These are phyloP conservation scores for Acmispon strigosus DNA, from an alignment of 306 rosid species.

Conservation along the genomic window DNA sequence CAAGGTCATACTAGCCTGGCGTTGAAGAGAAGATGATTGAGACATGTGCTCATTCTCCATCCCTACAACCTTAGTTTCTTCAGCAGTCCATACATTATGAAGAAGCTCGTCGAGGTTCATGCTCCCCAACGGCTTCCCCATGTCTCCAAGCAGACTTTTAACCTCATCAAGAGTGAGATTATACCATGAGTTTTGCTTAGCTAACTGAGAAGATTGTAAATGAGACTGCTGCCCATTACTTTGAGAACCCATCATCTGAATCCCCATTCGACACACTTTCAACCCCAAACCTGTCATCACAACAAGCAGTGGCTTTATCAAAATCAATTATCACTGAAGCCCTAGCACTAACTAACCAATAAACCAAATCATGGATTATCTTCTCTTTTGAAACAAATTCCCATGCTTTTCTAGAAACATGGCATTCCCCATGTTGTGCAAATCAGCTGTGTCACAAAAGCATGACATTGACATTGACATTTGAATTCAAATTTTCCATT, in stretches of 20 bases:
- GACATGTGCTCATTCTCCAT: constrained; percentile 36
- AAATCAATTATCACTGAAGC: constrained; percentile 4
- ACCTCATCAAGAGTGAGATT: constrained; percentile 62
- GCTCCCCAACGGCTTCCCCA: constrained; percentile 56
- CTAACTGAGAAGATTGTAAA: constrained; percentile 42
- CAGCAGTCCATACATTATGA: constrained; percentile 65
- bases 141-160: constrained; percentile 40
- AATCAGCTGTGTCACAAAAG: constrained; percentile 2
- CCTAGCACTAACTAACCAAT: not conserved
- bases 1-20: constrained; percentile 59
- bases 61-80: constrained; percentile 40
- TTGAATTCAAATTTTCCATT: not conserved
- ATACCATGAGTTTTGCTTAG: constrained; percentile 63
- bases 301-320: not conserved
- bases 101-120: constrained; percentile 83
- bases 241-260: constrained; percentile 69
- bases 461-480: constrained; percentile 10
- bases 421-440: not conserved
- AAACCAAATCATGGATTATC: not conserved
- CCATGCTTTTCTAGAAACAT: not conserved
- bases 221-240: constrained; percentile 55
- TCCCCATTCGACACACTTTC: constrained; percentile 53
- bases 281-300: constrained; percentile 24
- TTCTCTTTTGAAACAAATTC: not conserved
- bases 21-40: constrained; percentile 38